phyloP scores from a whole-genome alignment of 768 basidiomycete species.

The Podaxis carcinomalis region DNA sequence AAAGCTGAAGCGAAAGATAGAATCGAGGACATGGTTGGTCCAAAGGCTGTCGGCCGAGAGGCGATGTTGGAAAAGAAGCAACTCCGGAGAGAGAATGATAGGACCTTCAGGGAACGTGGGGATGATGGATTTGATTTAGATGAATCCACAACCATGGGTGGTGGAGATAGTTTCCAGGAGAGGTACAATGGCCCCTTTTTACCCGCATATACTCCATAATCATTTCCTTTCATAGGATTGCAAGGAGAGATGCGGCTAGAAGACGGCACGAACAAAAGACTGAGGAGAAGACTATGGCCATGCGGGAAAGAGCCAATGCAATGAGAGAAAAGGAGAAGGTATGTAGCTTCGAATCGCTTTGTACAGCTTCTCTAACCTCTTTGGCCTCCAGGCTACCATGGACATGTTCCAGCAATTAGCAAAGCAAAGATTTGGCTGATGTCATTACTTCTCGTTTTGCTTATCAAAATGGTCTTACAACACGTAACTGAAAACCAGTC shows the following conservation, averaged over 20 bases:
- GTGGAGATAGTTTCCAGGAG: slow-evolving; percentile 76
- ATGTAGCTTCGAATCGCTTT: neutral
- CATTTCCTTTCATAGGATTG: slow-evolving; percentile 45
- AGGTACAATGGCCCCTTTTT: slow-evolving; percentile 42
- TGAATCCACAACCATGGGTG: slow-evolving; percentile 77
- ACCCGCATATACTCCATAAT: slow-evolving; percentile 4
- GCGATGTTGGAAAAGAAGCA: slow-evolving; percentile 86
- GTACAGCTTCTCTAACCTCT: slow-evolving; percentile 5
- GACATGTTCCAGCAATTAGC: slow-evolving; percentile 94
- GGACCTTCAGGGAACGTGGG: slow-evolving; percentile 70
- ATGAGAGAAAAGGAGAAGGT: slow-evolving; percentile 76
- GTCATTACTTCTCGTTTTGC: neutral
- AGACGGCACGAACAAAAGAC: slow-evolving; percentile 54
- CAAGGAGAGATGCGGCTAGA: slow-evolving; percentile 60
- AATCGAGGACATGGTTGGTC: slow-evolving; percentile 74
- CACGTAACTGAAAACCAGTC: neutral
- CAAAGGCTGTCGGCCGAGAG: slow-evolving; percentile 78
- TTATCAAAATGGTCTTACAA: neutral
- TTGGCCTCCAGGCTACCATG: slow-evolving; percentile 65
- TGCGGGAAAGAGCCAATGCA: slow-evolving; percentile 58
- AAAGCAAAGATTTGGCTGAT: slow-evolving; percentile 77
- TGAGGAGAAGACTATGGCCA: slow-evolving; percentile 47
- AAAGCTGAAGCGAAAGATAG: slow-evolving; percentile 61
- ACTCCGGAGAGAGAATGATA: slow-evolving; percentile 66
- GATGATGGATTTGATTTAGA: slow-evolving; percentile 75